A percentile compares a stretch with the other conserved stretches of the same genome.
phyloP scores from a whole-genome alignment of 345 rosid species.

The Clarkia xantiana region DNA sequence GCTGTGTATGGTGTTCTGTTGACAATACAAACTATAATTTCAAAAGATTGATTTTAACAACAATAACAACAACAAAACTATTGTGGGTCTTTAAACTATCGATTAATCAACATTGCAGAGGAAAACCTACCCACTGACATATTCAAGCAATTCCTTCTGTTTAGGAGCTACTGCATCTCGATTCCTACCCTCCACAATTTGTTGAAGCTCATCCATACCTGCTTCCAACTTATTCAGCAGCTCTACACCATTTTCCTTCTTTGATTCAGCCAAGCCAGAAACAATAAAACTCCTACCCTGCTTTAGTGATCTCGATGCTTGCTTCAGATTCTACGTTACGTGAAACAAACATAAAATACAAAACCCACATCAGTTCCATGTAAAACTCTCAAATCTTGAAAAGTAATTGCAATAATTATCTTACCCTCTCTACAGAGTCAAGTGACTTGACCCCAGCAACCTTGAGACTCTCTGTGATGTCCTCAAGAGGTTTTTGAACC shows the following conservation, averaged over 20 bases:
- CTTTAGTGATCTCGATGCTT: conserved; percentile 57
- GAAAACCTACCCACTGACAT: conserved; percentile 65
- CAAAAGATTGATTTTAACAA: too few relatives aligned
- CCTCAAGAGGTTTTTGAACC: conserved; percentile 94
- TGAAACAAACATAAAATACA: neutral
- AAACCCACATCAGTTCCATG: neutral
- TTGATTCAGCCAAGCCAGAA: conserved; percentile 69
- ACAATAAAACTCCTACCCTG: conserved; percentile 68
- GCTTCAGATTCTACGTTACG: conserved; percentile 64
- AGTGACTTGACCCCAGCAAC: conserved; percentile 76
- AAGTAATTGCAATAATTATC: neutral
- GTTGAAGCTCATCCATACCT: conserved; percentile 76
- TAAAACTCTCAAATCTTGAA: neutral
- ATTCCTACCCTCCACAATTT: conserved; percentile 71
- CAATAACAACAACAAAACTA: too few relatives aligned
- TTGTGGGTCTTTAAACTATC: conserved; percentile 2
- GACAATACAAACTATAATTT: too few relatives aligned
- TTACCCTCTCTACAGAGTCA: conserved; percentile 87
- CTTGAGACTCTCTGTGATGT: conserved; percentile 86
- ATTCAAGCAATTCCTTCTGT: conserved; percentile 82
- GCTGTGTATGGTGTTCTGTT: too few relatives aligned
- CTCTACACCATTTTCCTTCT: conserved; percentile 71
- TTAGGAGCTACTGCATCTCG: conserved; percentile 86
- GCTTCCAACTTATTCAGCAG: conserved; percentile 66
- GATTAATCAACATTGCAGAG: neutral